Evolutionary conservation across 2,329 filamentous ascomycete species (phyloP), one percentile per base, ranked within the genome.

Genomic region (Diaporthe vexans): DNA sequence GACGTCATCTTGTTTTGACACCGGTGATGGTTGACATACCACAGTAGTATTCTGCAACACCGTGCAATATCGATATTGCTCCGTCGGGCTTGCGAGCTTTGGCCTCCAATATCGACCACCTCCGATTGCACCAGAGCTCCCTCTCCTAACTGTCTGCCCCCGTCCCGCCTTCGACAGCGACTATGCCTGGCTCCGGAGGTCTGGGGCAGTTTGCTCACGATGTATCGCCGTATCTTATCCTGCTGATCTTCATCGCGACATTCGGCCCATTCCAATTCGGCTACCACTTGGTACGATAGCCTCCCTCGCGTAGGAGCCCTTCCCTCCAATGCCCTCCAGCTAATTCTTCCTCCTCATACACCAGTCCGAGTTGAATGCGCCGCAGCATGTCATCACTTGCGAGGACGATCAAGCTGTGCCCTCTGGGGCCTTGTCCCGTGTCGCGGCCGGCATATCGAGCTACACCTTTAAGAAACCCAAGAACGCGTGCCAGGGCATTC

Each of bases 191-290:
- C 63, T 40, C 57, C 74, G 77, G 70, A 58, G 77, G 75, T 77
- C 56, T 78, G 68, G 90, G 91, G 46, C 79, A 82, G 73, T 81
- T 80, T 73, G 76, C 86, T 71, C 82, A 81, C 76, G 84, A 87
- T 78, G 86, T 95, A 72, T 97, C 94, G 48, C 87, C 91, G 7
- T 97, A 95, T 83, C 91, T 98, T 79, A 81, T 97, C 79, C 90
- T 94, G 80, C 85, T 97, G 61, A 89, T 98, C 72, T 85, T 91
- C 75, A 88, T 95, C 74, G 91, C 94, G 57, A 97, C 95, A 0
- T 85, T 98, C 24, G 97, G 96, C 0, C 95, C 97, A 1, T 89
- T 98, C 58, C 95, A 98, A 80, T 99, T 98, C 81, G 97, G 97
- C 76, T 98, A 94, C 84, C 96, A 98, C 84, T 84, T 98, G 82